Base-by-base conservation (phyloP, 352 stramenopile genomes). In the Pythium volutum region DNA sequence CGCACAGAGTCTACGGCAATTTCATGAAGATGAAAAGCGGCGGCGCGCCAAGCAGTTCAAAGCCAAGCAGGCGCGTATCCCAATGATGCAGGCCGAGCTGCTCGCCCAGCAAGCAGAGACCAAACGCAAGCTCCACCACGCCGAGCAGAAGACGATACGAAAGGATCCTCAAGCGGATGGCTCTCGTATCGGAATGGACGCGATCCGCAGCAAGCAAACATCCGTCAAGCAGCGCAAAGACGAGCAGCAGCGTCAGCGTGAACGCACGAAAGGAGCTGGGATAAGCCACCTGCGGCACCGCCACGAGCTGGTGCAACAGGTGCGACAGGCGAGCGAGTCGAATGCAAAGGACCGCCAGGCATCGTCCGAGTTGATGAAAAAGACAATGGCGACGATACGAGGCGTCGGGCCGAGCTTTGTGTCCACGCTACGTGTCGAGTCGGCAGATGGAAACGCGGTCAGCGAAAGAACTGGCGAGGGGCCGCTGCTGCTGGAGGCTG, bases 401-500 rank as follows among this genome's bases (percentile, higher is more conserved):
- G 47, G 64, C 15, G 43, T 65, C 1, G 57, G 64, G 6, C 64
- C 64, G 22, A 70, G 56, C 20, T 70, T 63, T 26, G 38, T 31
- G 15, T 54, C 62, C 2, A 58, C 50, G 5, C 43, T 69, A 12
- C 55, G 55, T 6, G 38, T 64, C 0, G 62, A 69, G 15, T 14
- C 33, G 3, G 10, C 36, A 3, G 46, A 45, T 20, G 16, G n/a
- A n/a, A 48, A 14, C 18, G 25, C 16, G 18, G 0, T 2, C 7
- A 41, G 43, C 22, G 26, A 3, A 45, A 18, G 11, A 15, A 26
- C 6, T 26, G 25, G 4, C 16, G 43, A 26, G 16, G 0, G 16
- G 12, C 18, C 25, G 56, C 1, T 29, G 34, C 27, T 33, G 9
- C 23, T 56, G 11, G 7, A 43, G 26, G 26, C n/a, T 26, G 31